Base-by-base conservation (phyloP, 805 yeast species). In the Scheffersomyces lignosus region DNA sequence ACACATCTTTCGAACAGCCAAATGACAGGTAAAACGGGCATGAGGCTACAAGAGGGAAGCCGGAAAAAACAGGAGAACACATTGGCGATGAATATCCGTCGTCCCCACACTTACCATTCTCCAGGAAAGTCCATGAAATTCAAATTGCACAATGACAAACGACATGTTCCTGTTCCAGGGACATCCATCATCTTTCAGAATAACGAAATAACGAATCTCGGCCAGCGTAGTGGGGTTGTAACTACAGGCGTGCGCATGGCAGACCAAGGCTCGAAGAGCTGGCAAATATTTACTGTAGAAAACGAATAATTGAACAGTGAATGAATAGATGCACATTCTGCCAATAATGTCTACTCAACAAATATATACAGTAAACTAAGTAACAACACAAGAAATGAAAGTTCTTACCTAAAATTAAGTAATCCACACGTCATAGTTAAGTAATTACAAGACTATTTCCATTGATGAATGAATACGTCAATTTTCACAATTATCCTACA, bases 141-240 rank as follows among this genome's bases (percentile, higher is more conserved):
- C 24, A 20, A 20, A 20, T 20, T 20, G 24, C 24, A 10, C 9
- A 10, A 20, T 7, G 24, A 20, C 24, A 20, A 20, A 10, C 24
- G 24, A 10, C 9, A 20, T 7, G 10, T 7, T 7, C 9, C 24
- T 7, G 24, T 38, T 15, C 41, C 41, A 10, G 41, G 41, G 9
- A 38, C 38, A 12, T 38, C 41, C 16, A 31, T 38, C 18, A 30
- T 38, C 5, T 38, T 34, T 18, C 38, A 27, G 8, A 27, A 22
- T 12, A 31, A 34, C 7, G 30, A 30, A 15, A 22, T 17, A 4
- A 4, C 30, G 17, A 20, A 22, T 16, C 7, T 14, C 29, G 8
- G 34, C 18, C 10, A 20, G 24, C 7, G 10, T 7, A 7, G 9
- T 20, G n/a, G n/a, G n/a, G n/a, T n/a, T n/a, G n/a, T n/a, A n/a